Percentiles rank a stretch among this genome's conserved stretches.
Conservation (phyloP, 2,329 filamentous ascomycete genomes). For the Metarhizium robertsii region DNA sequence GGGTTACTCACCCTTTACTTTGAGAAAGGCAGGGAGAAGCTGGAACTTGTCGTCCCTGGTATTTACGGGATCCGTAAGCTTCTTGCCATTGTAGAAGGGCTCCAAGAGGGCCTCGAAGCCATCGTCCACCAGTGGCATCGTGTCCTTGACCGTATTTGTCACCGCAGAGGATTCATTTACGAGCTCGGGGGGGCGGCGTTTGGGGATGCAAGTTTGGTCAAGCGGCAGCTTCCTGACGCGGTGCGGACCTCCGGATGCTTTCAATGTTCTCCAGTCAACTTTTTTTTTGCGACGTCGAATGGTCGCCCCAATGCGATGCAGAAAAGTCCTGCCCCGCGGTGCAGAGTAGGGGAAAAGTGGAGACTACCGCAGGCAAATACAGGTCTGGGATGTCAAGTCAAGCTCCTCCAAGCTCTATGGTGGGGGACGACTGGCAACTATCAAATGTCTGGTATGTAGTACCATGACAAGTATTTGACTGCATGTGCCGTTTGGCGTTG, state of each 20-base stretch:
- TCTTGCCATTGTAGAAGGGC: conserved; percentile 61
- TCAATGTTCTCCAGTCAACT: background rate
- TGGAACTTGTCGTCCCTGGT: conserved; percentile 88
- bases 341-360: background rate
- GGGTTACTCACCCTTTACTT: conserved; percentile 67
- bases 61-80: conserved; percentile 54
- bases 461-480: no score
- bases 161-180: conserved; percentile 16
- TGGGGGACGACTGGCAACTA: background rate
- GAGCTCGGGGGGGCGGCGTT: background rate
- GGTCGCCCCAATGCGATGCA: background rate
- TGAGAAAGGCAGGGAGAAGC: conserved; percentile 90
- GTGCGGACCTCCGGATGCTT: background rate
- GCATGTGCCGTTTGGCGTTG: no score
- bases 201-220: background rate
- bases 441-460: no score
- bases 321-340: conserved; percentile 2
- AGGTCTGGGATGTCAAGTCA: background rate
- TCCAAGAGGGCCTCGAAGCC: conserved; percentile 58
- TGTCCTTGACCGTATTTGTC: conserved; percentile 21
- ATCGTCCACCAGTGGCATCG: conserved; percentile 49
- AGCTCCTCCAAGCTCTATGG: background rate
- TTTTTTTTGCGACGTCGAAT: background rate
- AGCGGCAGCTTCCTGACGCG: background rate
- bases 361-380: background rate